A percentile compares a stretch with the other conserved stretches of the same genome.
phyloP scores from a whole-genome alignment of 192 early-diverging fungal species.

The Coemansia sp. region DNA sequence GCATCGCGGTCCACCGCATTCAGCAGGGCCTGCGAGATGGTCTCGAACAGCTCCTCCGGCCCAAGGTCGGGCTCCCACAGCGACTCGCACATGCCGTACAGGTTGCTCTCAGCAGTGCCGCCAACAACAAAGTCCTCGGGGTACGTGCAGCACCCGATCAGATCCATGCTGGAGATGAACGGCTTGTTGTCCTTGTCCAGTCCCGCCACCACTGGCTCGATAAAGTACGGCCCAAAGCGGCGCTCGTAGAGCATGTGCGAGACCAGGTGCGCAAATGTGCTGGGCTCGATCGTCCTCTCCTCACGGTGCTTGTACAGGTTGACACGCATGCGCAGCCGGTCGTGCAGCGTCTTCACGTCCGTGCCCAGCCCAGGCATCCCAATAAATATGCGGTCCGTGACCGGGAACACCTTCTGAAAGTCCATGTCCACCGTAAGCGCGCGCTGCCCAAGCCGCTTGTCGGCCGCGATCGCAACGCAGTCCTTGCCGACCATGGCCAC shows the following conservation, averaged over 20 bases:
- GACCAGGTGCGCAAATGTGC: conserved; percentile 87
- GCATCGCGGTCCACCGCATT: conserved; percentile 94
- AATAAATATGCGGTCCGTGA: conserved; percentile 78
- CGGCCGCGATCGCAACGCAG: conserved; percentile 96
- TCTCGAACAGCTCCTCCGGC: conserved; percentile 97
- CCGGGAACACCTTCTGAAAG: conserved; percentile 90
- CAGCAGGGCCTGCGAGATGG: conserved; percentile 89
- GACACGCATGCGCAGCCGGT: conserved; percentile 85
- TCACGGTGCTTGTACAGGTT: conserved; percentile 96
- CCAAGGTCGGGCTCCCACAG: conserved; percentile 97
- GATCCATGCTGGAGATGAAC: conserved; percentile 90
- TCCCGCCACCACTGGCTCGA: conserved; percentile 92
- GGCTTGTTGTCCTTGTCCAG: conserved; percentile 84
- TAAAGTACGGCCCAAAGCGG: conserved; percentile 96
- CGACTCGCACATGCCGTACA: conserved; percentile 95
- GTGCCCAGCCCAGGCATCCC: conserved; percentile 94
- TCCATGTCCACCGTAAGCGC: conserved; percentile 89
- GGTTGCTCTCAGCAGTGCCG: conserved; percentile 77
- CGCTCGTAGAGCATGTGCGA: conserved; percentile 91
- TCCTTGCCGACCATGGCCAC: conserved; percentile 97
- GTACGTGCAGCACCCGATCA: conserved; percentile 91
- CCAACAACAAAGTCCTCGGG: conserved; percentile 93
- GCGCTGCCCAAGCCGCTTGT: conserved; percentile 89
- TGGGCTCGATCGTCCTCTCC: conserved; percentile 92
- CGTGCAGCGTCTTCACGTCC: conserved; percentile 90